Evolutionary conservation across 2,329 filamentous ascomycete species (phyloP).

Genomic region (Talaromyces sp.): DNA sequence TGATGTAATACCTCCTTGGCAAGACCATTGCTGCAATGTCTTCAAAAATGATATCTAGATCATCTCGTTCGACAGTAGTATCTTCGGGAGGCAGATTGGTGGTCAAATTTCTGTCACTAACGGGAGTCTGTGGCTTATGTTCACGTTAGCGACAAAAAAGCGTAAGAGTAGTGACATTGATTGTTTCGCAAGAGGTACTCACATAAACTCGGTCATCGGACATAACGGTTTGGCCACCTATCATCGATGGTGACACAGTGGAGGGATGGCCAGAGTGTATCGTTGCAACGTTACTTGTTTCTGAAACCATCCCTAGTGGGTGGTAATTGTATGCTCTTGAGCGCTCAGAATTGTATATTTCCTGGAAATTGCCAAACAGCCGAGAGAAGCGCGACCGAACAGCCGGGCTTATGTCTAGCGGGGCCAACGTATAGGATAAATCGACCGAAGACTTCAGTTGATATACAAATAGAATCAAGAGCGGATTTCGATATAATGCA

Average conservation of each 20-base stretch:
- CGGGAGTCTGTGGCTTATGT: not conserved
- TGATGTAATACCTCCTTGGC: slow-evolving; percentile 15
- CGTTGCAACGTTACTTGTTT: not conserved
- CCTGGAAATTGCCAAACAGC: slow-evolving; percentile 2
- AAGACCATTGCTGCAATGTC: slow-evolving; percentile 17
- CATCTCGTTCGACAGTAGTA: slow-evolving; percentile 8
- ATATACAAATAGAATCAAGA: slow-evolving; percentile 6
- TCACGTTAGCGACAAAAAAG: not conserved
- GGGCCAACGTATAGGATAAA: not conserved
- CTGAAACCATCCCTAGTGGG: not conserved
- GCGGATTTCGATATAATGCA: slow-evolving; percentile 12
- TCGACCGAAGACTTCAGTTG: slow-evolving; percentile 11
- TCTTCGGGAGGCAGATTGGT: not conserved
- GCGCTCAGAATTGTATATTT: not conserved
- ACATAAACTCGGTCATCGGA: slow-evolving; percentile 5
- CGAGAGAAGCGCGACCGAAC: slow-evolving; percentile 9
- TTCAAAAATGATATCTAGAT: slow-evolving; percentile 16
- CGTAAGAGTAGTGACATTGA: too few relatives aligned
- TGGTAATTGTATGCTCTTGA: not conserved
- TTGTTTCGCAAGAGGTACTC: not conserved
- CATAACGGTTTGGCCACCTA: not conserved
- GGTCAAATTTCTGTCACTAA: not conserved
- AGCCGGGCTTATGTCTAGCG: slow-evolving; percentile 1
- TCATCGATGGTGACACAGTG: not conserved
- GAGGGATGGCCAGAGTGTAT: not conserved